Evolutionary conservation across 768 basidiomycete species (phyloP).

Genomic region (Cantharellus anzutake): DNA sequence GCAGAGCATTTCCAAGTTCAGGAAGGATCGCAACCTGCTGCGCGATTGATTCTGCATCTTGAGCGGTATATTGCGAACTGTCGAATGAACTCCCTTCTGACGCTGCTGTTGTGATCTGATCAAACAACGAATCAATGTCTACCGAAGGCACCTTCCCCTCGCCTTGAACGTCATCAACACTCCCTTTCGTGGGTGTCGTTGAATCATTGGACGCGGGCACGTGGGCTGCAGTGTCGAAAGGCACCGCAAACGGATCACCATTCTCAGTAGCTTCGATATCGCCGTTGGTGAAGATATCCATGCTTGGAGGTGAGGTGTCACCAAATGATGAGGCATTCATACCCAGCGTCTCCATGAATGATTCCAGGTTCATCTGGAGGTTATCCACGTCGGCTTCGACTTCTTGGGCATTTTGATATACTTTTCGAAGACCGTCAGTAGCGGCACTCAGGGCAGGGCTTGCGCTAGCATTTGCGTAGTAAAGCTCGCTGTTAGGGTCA

Average conservation of each 20-base stretch:
- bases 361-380: not conserved
- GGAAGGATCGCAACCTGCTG: not conserved
- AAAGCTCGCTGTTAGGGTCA: not conserved
- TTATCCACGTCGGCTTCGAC: conserved; percentile 2
- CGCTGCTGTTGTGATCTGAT: not conserved
- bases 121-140: not conserved
- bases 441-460: not conserved
- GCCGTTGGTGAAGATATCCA: not conserved
- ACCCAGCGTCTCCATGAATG: not conserved
- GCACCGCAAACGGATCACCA: not conserved
- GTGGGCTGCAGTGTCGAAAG: not conserved
- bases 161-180: not conserved
- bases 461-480: not conserved
- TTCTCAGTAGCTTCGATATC: not conserved
- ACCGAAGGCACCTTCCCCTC: not conserved
- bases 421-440: not conserved
- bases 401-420: not conserved
- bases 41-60: not conserved
- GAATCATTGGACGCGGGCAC: no score
- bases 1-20: not conserved
- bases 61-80: not conserved
- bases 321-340: not conserved
- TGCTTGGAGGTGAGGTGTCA: not conserved
- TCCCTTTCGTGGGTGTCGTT: not conserved
- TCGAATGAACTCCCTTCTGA: not conserved